Evolutionary conservation across 768 basidiomycete species (phyloP).

Genomic region (Xanthoconium purpureum): DNA sequence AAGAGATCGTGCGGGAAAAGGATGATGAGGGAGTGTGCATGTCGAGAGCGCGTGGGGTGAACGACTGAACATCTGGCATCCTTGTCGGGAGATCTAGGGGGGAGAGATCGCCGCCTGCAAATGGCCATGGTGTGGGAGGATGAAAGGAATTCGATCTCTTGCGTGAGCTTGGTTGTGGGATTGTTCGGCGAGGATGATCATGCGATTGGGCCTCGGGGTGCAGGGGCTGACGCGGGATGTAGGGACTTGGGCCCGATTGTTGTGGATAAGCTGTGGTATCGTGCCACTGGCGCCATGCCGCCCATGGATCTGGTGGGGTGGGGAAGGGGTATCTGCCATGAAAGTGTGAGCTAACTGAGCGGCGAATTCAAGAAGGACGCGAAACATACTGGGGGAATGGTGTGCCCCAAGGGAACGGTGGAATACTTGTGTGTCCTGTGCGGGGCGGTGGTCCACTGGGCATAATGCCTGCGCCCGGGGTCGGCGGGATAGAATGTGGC

Average conservation of each 20-base stretch:
- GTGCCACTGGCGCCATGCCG: conserved; percentile 4
- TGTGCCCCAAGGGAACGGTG: conserved; percentile 14
- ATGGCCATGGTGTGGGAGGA: conserved; percentile 14
- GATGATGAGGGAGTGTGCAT: conserved; percentile 29
- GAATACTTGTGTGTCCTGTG: conserved; percentile 1
- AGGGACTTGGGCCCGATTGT: conserved; percentile 28
- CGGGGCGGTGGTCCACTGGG: conserved; percentile 12
- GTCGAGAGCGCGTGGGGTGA: conserved; percentile 12
- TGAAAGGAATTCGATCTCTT: conserved; percentile 5
- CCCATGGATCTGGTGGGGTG: conserved; percentile 15
- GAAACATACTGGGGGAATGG: conserved; percentile 16
- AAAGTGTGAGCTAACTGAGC: neutral
- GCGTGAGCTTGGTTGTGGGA: neutral
- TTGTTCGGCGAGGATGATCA: conserved; percentile 4
- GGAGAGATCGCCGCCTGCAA: conserved; percentile 20
- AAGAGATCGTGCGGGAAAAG: conserved; percentile 16
- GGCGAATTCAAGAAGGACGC: neutral
- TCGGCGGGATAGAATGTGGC: conserved; percentile 23
- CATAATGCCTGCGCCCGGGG: conserved; percentile 18
- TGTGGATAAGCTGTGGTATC: conserved; percentile 10
- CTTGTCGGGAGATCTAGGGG: conserved; percentile 14
- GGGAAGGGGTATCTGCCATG: conserved; percentile 5
- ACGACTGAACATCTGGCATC: conserved; percentile 20
- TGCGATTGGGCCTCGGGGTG: conserved; percentile 9
- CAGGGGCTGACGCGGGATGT: conserved; percentile 25